A percentile compares a stretch with the other conserved stretches of the same genome.
Conservation (phyloP, 1,284 basidiomycete species). For the Ganoderma boninense region DNA sequence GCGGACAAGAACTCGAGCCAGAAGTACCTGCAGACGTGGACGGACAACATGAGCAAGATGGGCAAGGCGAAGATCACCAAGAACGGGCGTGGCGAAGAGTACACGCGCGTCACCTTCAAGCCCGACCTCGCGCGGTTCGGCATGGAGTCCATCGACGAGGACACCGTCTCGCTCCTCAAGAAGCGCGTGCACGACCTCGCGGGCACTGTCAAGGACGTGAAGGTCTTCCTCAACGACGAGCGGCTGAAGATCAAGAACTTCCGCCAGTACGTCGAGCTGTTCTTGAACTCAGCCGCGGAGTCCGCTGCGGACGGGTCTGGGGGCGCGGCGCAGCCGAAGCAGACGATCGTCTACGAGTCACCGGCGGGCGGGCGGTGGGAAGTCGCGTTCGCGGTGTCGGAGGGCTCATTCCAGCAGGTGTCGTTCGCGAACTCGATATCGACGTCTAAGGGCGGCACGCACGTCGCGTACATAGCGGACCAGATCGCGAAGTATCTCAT, state of each 20-base stretch:
- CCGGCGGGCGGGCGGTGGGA: constrained; percentile 87
- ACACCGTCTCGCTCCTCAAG: constrained; percentile 89
- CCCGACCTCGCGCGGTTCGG: constrained; percentile 94
- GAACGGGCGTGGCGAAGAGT: constrained; percentile 88
- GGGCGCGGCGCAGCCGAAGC: constrained; percentile 81
- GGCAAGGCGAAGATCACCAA: constrained; percentile 94
- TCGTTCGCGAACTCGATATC: constrained; percentile 99
- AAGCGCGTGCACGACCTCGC: constrained; percentile 99
- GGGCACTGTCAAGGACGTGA: constrained; percentile 93
- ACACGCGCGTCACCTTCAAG: constrained; percentile 94
- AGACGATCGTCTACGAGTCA: constrained; percentile 85
- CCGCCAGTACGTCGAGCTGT: constrained; percentile 98
- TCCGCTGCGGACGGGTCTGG: constrained; percentile 72
- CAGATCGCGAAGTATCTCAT: constrained; percentile 90
- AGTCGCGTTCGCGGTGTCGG: constrained; percentile 94
- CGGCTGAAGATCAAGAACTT: constrained; percentile 94
- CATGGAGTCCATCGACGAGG: constrained; percentile 92
- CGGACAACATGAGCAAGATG: constrained; percentile 91
- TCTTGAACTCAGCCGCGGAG: constrained; percentile 78
- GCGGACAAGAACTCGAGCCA: constrained; percentile 88
- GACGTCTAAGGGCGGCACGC: constrained; percentile 96
- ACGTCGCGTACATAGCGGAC: constrained; percentile 89
- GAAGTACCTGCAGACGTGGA: constrained; percentile 97
- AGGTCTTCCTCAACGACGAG: constrained; percentile 95
- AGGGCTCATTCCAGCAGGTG: constrained; percentile 91